A percentile compares a stretch with the other conserved stretches of the same genome.
Evolutionary conservation across 2,329 filamentous ascomycete species (phyloP).

Genomic region (Cladophialophora yegresii): DNA sequence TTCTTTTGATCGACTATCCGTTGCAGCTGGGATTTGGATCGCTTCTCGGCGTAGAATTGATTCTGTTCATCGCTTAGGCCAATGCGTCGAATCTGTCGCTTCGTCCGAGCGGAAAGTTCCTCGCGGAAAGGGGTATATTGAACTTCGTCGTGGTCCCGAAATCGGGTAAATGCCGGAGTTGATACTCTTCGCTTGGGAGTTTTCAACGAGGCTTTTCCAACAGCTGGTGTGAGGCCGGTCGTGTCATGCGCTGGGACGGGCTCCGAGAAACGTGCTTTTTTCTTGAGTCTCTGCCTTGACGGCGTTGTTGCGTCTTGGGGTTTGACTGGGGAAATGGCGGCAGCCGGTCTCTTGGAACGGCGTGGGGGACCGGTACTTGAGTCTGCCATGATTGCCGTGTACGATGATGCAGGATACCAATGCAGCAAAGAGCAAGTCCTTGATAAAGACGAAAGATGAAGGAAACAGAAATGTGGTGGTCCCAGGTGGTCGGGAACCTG

Average conservation of each 20-base stretch:
- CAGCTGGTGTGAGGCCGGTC: slow-evolving; percentile 50
- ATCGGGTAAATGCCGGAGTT: slow-evolving; percentile 38
- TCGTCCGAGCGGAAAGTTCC: slow-evolving; percentile 47
- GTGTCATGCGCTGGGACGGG: slow-evolving; percentile 39
- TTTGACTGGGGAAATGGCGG: slow-evolving; percentile 33
- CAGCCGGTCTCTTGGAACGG: slow-evolving; percentile 31
- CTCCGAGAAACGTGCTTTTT: slow-evolving; percentile 52
- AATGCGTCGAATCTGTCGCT: slow-evolving; percentile 48
- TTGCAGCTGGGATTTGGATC: slow-evolving; percentile 35
- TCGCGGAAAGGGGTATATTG: slow-evolving; percentile 51
- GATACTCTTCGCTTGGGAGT: slow-evolving; percentile 35
- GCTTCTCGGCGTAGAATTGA: slow-evolving; percentile 46
- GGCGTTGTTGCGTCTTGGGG: slow-evolving; percentile 30
- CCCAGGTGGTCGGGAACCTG: slow-evolving; percentile 17
- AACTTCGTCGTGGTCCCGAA: slow-evolving; percentile 40
- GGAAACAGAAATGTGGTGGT: not conserved
- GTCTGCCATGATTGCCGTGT: slow-evolving; percentile 13
- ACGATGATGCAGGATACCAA: not conserved
- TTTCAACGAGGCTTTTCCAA: slow-evolving; percentile 45
- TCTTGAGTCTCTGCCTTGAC: slow-evolving; percentile 38
- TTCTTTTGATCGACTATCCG: slow-evolving; percentile 39
- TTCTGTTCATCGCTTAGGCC: slow-evolving; percentile 53
- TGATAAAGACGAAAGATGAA: not conserved
- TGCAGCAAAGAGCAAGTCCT: not conserved
- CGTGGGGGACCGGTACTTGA: slow-evolving; percentile 19